These are phyloP conservation scores for Colletotrichum navitas DNA, from an alignment of 2,329 filamentous ascomycete genomes.

Conservation along the genomic window DNA sequence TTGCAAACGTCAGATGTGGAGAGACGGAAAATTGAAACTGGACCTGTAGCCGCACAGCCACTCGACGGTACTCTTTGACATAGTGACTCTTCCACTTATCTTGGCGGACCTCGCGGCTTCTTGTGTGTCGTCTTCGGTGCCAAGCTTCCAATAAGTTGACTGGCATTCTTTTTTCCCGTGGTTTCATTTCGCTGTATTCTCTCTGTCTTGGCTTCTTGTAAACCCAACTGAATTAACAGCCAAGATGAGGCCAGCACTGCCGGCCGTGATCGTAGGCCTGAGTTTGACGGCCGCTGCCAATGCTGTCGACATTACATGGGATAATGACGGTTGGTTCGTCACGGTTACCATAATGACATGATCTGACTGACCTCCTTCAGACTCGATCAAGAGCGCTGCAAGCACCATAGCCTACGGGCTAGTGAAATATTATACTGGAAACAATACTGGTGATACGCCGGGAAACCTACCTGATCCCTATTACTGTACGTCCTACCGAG, in stretches of 20 bases:
- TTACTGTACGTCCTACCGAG: constrained; percentile 53
- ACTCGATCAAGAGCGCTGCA: constrained; percentile 54
- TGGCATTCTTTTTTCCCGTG: constrained; percentile 1
- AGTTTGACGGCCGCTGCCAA: constrained; percentile 10
- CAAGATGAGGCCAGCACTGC: constrained; percentile 26
- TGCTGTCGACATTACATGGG: constrained; percentile 32
- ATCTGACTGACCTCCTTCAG: constrained; percentile 2
- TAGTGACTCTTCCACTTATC: constrained; percentile 1
- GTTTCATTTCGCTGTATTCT: neutral
- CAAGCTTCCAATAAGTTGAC: constrained; percentile 18
- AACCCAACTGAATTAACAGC: neutral
- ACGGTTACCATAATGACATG: too few relatives aligned
- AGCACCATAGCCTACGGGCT: constrained; percentile 53
- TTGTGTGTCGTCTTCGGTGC: constrained; percentile 20
- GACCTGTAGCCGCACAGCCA: constrained; percentile 35
- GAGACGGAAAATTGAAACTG: constrained; percentile 37
- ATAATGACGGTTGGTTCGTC: constrained; percentile 8
- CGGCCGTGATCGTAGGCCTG: constrained; percentile 14
- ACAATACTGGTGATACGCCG: constrained; percentile 69
- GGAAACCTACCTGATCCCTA: constrained; percentile 72
- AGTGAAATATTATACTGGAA: constrained; percentile 61
- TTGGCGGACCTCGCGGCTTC: constrained; percentile 12
- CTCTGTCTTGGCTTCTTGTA: neutral
- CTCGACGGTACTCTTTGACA: constrained; percentile 20
- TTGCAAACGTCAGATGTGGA: constrained; percentile 40